Base-by-base conservation (phyloP, 2,329 filamentous ascomycete genomes). In the Aspergillus felis region DNA sequence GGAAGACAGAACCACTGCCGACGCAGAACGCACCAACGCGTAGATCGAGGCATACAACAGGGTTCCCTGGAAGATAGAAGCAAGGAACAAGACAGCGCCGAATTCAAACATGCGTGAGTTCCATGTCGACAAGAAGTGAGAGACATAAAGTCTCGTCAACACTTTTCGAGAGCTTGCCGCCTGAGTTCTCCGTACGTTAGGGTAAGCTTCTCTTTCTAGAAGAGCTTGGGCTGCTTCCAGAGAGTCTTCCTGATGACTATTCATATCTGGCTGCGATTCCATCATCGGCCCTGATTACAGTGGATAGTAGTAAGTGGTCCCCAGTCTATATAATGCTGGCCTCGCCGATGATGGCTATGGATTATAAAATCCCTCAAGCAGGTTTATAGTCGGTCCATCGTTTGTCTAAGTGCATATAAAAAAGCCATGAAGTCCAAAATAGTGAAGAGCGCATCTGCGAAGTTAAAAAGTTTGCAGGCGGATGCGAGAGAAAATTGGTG, bases 41-140 rank as follows among this genome's bases (percentile, higher is more conserved):
- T 91, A 91, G n/a, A 87, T 74, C 0, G 87, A 90, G 56, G 87
- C 80, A 38, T 84, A 87, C 24, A 88, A 77, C 24, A 91, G 74
- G 0, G 87, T 89, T 0, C 78, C 73, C 0, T 82, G 82, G 62
- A 79, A 87, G 49, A 84, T 78, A 1, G 77, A 71, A 0, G 83
- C 82, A 9, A 87, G 75, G 68, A 82, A 87, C 5, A 87, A 74
- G 4, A 87, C 82, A 5, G 83, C 81, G 29, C 79, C 85, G 56
- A 87, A 87, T 66, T 88, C 84, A 60, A 87, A 88, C 55, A 84
- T 73, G 22, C 85, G 81, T 0, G 84, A 83, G 69, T 87, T 88
- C 83, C 83, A 87, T 51, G 84, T 82, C 4, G 85, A 87, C 0
- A 87, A 74, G 53, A 82, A 80, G 61, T 87, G 85, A 0, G 85